These are phyloP conservation scores for Xylaria hypoxylon DNA, from an alignment of 2,329 filamentous ascomycete species.

Conservation along the genomic window DNA sequence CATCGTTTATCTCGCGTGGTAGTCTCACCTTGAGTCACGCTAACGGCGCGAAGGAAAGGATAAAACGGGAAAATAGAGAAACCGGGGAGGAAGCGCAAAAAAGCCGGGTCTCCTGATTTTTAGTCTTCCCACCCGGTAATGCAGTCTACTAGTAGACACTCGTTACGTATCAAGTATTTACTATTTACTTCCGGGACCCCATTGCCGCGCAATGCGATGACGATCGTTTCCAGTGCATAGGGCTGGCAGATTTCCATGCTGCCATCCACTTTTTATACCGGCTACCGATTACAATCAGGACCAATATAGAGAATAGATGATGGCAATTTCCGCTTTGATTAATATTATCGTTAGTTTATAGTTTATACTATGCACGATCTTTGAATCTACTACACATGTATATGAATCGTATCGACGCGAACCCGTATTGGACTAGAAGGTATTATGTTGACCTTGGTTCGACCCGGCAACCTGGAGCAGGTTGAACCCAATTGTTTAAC, in stretches of 20 bases:
- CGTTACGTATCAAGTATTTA: conserved; percentile 7
- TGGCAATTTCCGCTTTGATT: conserved; percentile 12
- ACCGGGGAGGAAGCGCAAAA: too few species aligned
- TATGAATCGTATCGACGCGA: conserved; percentile 12
- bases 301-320: background rate
- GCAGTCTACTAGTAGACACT: background rate
- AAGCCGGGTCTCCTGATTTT: too few species aligned
- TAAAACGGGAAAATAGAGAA: background rate
- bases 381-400: background rate
- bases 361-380: background rate
- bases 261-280: background rate
- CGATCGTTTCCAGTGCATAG: conserved; percentile 1
- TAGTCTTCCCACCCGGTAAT: too few species aligned
- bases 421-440: background rate
- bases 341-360: conserved; percentile 1
- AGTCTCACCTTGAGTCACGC: conserved; percentile 5
- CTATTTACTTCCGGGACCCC: background rate
- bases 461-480: background rate
- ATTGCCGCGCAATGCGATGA: background rate
- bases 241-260: conserved; percentile 10
- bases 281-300: background rate
- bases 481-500: background rate
- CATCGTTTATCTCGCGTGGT: conserved; percentile 15
- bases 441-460: conserved; percentile 2
- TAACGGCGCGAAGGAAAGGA: background rate